These are phyloP conservation scores for Malania oleifera DNA, from an alignment of 164 flowering plant genomes.

Conservation along the genomic window DNA sequence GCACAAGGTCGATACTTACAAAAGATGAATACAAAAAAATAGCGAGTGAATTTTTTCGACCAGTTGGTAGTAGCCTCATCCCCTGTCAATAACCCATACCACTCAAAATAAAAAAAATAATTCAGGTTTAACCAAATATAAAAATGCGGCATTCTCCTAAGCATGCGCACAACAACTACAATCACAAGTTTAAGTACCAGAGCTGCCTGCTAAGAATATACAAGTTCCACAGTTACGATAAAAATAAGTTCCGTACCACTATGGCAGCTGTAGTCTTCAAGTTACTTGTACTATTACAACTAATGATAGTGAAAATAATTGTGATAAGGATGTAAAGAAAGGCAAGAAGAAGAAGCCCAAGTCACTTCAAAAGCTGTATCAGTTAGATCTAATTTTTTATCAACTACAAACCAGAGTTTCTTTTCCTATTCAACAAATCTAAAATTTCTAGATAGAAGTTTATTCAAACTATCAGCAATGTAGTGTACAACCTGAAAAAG, in stretches of 20 bases:
- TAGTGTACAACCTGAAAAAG: slow-evolving; percentile 71
- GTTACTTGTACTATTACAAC: too few species aligned
- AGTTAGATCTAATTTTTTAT: too few species aligned
- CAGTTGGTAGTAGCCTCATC: slow-evolving; percentile 93
- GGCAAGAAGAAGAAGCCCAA: too few species aligned
- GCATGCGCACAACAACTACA: background rate
- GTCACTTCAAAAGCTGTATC: too few species aligned
- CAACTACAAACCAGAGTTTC: background rate
- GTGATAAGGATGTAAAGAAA: too few species aligned
- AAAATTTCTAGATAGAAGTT: background rate
- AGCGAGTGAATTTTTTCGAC: slow-evolving; percentile 70
- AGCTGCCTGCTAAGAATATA: background rate
- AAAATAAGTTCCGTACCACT: too few species aligned
- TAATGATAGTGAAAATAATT: too few species aligned
- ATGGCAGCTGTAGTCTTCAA: too few species aligned
- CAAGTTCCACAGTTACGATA: too few species aligned
- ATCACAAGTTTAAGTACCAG: background rate
- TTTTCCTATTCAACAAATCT: background rate
- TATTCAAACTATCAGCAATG: background rate
- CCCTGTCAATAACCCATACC: slow-evolving; percentile 49
- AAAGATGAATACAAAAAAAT: slow-evolving; percentile 61
- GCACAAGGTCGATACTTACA: slow-evolving; percentile 36
- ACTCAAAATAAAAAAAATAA: background rate
- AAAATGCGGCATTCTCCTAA: too few species aligned
- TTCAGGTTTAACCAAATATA: too few species aligned